Evolutionary conservation across 2,329 filamentous ascomycete species (phyloP), one percentile per base, ranked within the genome.

Genomic region (Esteya vermicola): DNA sequence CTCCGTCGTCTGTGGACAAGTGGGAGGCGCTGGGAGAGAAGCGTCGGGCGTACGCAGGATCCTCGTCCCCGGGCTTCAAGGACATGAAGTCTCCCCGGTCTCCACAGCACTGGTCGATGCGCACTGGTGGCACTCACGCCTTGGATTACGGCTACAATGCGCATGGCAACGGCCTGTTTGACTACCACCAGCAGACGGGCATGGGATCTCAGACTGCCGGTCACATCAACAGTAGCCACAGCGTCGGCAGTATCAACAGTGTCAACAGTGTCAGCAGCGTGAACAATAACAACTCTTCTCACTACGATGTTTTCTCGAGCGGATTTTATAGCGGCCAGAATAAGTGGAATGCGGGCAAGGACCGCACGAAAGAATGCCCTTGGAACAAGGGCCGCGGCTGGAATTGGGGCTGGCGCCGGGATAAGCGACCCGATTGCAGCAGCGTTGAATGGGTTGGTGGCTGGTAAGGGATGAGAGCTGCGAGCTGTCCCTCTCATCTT

Each of bases 401-500:
- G 64, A 72, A 76, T 59, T 68, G 64, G 65, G 70, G 62, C 48
- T 75, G 72, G 70, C 71, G 72, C 54, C 67, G 72, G 54, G 77
- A 81, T 47, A 66, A 63, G 54, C 71, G 70, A 51, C 60, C 68
- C 54, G 79, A 81, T 63, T 72, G 84, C 58, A 79, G 78, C 55
- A 82, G 89, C 55, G 64, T 88, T 67, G 86, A 93, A 75, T 93
- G 89, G 80, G 85, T 94, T 77, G 86, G 86, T 68, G 85, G 83
- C 64, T 93, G 84, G 77, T 78, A 83, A 60, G 77, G 78, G 51
- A 60, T n/a, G 4, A 23, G 20, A 16, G 59, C 54, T 57, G 61
- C 48, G 64, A 58, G 51, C 59, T 49, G 43, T 42, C 8, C 8
- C 25, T 13, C 25, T 26, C 7, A 7, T 26, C 8, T 26, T 7